These are phyloP conservation scores for Saposhnikovia divaricata DNA, from an alignment of 129 eudicot genomes.

Conservation along the genomic window DNA sequence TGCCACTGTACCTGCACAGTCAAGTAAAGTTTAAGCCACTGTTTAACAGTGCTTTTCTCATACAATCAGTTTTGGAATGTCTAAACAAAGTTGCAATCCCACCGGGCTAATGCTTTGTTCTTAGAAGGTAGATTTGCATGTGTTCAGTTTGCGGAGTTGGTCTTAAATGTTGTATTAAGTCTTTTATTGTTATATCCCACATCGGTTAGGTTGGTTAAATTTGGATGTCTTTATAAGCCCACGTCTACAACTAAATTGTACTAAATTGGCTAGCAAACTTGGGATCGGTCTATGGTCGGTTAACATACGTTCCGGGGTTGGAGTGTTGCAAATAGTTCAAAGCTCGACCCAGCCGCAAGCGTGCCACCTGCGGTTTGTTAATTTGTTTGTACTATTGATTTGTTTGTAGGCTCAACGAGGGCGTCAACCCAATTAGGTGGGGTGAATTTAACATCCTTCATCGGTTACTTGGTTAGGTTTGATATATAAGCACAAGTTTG, in stretches of 20 bases:
- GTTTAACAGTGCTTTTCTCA: neutral
- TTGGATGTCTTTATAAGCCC: neutral
- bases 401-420: neutral
- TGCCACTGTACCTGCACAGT: slow-evolving; percentile 81
- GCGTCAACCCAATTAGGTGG: no score
- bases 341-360: neutral
- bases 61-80: neutral
- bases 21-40: slow-evolving; percentile 8
- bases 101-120: neutral
- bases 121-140: neutral
- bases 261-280: neutral
- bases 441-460: no score
- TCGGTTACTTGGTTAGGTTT: neutral
- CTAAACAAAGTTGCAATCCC: neutral
- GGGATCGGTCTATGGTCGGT: neutral
- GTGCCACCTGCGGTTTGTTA: neutral
- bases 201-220: neutral
- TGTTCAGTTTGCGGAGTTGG: neutral
- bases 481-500: neutral
- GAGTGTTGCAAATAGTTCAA: neutral
- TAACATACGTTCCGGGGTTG: neutral
- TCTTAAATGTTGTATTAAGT: neutral
- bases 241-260: neutral
- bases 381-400: no score
- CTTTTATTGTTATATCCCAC: neutral